Conservation (phyloP, 106 monocot species). For the Dioscorea dumetorum region DNA sequence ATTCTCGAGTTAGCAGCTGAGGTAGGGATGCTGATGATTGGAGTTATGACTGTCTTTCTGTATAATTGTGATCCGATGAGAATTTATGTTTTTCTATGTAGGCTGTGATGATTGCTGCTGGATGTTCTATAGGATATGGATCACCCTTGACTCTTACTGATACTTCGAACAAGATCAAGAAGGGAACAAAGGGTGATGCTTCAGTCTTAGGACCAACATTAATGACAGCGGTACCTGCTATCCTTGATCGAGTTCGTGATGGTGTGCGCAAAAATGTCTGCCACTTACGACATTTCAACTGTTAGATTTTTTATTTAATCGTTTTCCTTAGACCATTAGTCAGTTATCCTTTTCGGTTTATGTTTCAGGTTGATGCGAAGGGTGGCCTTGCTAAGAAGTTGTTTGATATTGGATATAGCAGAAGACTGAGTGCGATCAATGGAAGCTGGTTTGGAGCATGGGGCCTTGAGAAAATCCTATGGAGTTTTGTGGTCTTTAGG, state of each 20-base stretch:
- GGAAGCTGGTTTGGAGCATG: slow-evolving; percentile 99
- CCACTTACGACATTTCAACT: not conserved
- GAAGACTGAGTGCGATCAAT: slow-evolving; percentile 82
- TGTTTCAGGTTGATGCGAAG: slow-evolving; percentile 81
- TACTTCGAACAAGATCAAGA: slow-evolving; percentile 98
- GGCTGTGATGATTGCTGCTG: slow-evolving; percentile 81
- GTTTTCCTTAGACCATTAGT: not conserved
- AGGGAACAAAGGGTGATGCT: slow-evolving; percentile 94
- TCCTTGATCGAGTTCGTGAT: slow-evolving; percentile 93
- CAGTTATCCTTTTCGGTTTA: slow-evolving; percentile 1
- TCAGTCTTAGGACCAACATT: slow-evolving; percentile 77
- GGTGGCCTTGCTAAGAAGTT: slow-evolving; percentile 84
- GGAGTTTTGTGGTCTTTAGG: slow-evolving; percentile 90
- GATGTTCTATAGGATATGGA: slow-evolving; percentile 87
- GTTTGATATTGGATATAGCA: slow-evolving; percentile 81
- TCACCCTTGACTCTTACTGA: slow-evolving; percentile 95
- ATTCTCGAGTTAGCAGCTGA: slow-evolving; percentile 99
- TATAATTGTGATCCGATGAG: not conserved
- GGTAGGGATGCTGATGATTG: slow-evolving; percentile 23
- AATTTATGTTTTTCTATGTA: slow-evolving; percentile 21
- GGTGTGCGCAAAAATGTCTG: slow-evolving; percentile 92
- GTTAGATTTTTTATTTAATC: not conserved
- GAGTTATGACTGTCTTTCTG: not conserved
- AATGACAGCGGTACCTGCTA: slow-evolving; percentile 96
- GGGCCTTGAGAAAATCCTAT: slow-evolving; percentile 84